Conservation (phyloP, 2,329 filamentous ascomycete genomes). For the Arthroderma sp. region DNA sequence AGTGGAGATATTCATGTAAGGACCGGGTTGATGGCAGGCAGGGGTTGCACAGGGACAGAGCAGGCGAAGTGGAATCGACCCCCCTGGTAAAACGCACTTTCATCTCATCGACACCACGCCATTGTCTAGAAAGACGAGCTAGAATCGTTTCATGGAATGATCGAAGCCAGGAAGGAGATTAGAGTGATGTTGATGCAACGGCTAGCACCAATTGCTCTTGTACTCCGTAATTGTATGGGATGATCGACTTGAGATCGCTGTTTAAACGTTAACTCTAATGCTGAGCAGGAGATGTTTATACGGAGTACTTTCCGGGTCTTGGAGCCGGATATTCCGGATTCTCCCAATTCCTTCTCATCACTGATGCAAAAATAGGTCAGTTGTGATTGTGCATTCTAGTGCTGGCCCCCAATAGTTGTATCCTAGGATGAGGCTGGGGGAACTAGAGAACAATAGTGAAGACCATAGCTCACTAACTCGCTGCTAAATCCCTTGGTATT, state of each 20-base stretch:
- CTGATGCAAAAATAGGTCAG: not conserved
- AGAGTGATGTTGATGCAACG: not conserved
- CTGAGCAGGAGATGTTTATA: not conserved
- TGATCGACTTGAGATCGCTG: conserved; percentile 1
- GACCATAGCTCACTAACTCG: not conserved
- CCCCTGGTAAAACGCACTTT: not conserved
- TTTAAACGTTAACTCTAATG: not conserved
- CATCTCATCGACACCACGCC: not conserved
- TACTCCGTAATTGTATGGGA: not conserved
- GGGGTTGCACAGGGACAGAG: not conserved
- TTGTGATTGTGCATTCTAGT: not conserved
- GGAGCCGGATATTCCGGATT: not conserved
- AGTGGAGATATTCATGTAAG: not conserved
- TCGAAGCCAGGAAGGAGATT: too few species aligned
- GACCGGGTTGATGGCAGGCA: not conserved
- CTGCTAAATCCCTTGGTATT: not conserved
- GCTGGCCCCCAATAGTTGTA: not conserved
- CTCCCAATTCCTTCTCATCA: not conserved
- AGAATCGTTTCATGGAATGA: not conserved
- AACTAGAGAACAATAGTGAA: not conserved
- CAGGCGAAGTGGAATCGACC: not conserved
- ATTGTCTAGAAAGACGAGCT: not conserved
- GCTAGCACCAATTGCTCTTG: not conserved
- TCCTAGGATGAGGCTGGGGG: not conserved
- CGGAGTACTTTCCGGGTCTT: not conserved